Evolutionary conservation across 208 protist genomes (phyloP), one percentile per base, ranked within the genome.

Genomic region (Leishmania aethiopica): DNA sequence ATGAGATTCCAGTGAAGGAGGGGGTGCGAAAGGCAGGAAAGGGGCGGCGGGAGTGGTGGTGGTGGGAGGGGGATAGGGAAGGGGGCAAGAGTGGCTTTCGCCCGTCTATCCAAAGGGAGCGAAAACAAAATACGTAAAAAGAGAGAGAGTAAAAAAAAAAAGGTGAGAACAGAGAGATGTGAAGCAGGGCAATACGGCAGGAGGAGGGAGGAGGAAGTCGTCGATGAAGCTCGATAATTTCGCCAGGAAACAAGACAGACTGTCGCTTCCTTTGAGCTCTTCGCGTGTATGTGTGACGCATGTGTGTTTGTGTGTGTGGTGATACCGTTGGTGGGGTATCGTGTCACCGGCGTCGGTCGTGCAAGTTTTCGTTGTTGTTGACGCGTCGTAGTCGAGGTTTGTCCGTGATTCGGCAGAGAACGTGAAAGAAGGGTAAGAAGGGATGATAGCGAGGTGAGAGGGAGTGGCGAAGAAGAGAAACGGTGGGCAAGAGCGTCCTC

Each of bases 211-310:
- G 32, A n/a, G 15, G n/a, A 28, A 15, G 49, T n/a, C 1, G 49
- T 75, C 49, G 7, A 42, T 15, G 28, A 75, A 59, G 32, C 47
- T 49, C 28, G 45, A 28, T n/a, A 17, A 22, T 66, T 55, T 40
- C 47, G 45, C 37, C 73, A 71, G 75, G 67, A 85, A 75, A 81
- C n/a, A 79, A 83, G 75, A 64, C 8, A 49, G 7, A 75, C 49
- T 45, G 72, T 37, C 11, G 45, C 66, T 45, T 74, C 62, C 62
- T 35, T 69, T 69, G 62, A 69, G 62, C 62, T 25, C 62, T 69
- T 69, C 2, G 62, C 32, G 15, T 69, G 62, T 35, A 40, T 37
- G 32, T 35, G 32, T 42, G 3, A 69, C 62, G 13, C 3, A 40
- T 40, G 62, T 69, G 32, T 22, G 62, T 69, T 0, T 62, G 15